Evolutionary conservation across 306 rosid genomes (phyloP).

Genomic region (Erythrophleum fordii): DNA sequence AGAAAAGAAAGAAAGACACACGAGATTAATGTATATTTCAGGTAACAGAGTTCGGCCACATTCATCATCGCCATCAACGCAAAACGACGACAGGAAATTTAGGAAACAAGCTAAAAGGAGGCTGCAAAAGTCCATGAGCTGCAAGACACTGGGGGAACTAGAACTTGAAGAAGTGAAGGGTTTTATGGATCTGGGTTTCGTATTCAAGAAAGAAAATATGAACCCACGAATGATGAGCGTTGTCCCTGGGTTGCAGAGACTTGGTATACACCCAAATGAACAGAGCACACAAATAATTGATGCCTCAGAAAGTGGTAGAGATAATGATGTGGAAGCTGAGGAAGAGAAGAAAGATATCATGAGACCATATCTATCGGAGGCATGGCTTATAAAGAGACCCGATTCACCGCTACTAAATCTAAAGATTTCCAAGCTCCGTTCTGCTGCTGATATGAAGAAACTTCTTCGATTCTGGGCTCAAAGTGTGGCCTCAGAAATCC

Average conservation of each 20-base stretch:
- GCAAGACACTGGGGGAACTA: conserved; percentile 67
- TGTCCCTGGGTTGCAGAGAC: conserved; percentile 79
- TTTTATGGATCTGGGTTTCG: conserved; percentile 84
- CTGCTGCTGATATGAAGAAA: conserved; percentile 75
- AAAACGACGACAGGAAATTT: conserved; percentile 23
- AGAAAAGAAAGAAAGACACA: conserved; percentile 34
- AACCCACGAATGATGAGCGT: conserved; percentile 67
- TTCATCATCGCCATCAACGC: conserved; percentile 50
- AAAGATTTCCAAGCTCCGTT: conserved; percentile 57
- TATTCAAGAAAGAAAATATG: conserved; percentile 60
- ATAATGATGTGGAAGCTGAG: conserved; percentile 12
- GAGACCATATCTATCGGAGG: conserved; percentile 87
- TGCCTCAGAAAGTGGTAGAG: conserved; percentile 8
- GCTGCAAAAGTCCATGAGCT: conserved; percentile 69
- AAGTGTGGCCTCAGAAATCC: conserved; percentile 76
- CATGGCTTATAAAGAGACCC: conserved; percentile 78
- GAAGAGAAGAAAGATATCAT: conserved; percentile 43
- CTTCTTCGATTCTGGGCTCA: conserved; percentile 75
- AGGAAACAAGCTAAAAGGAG: conserved; percentile 27
- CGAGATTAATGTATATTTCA: conserved; percentile 32
- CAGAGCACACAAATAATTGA: background rate
- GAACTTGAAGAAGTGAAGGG: conserved; percentile 91
- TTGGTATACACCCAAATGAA: conserved; percentile 33
- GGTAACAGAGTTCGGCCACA: conserved; percentile 43
- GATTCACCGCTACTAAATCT: conserved; percentile 67